phyloP scores from a whole-genome alignment of 2,329 filamentous ascomycete species.

The Stemphylium vesicarium region DNA sequence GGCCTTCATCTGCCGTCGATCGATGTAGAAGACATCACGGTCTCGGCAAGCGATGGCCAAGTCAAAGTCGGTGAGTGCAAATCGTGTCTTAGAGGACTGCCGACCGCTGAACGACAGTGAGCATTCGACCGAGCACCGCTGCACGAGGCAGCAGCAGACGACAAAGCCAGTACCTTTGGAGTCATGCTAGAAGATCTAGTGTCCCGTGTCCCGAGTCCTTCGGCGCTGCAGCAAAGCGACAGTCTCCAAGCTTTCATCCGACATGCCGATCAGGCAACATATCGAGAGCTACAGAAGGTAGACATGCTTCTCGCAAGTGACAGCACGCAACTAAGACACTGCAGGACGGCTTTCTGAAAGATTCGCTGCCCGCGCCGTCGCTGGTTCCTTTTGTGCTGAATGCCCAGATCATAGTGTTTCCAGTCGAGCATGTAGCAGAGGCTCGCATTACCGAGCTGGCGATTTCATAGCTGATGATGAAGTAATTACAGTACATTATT shows the following conservation, averaged over 20 bases:
- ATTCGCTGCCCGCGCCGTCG: neutral
- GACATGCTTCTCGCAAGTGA: slow-evolving; percentile 2
- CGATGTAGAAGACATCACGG: slow-evolving; percentile 9
- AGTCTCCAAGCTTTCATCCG: slow-evolving; percentile 7
- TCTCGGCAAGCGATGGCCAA: slow-evolving; percentile 10
- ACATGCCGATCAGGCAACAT: slow-evolving; percentile 5
- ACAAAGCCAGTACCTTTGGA: slow-evolving; percentile 1
- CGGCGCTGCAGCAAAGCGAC: slow-evolving; percentile 1
- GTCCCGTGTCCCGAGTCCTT: neutral
- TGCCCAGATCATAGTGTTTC: slow-evolving; percentile 13
- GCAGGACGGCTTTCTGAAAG: slow-evolving; percentile 10
- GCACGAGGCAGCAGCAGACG: neutral
- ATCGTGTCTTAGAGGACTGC: neutral
- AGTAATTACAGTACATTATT: neutral
- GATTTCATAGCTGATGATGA: neutral
- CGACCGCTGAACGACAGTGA: slow-evolving; percentile 5
- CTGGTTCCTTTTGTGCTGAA: slow-evolving; percentile 16
- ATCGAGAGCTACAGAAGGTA: slow-evolving; percentile 15
- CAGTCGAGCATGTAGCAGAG: slow-evolving; percentile 4
- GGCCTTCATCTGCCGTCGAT: slow-evolving; percentile 7
- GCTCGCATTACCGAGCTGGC: slow-evolving; percentile 7
- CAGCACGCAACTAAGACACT: slow-evolving; percentile 1
- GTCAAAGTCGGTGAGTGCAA: slow-evolving; percentile 19
- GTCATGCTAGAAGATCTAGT: slow-evolving; percentile 6
- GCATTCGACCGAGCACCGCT: slow-evolving; percentile 2